Percentiles rank a stretch among this genome's conserved stretches.
These are phyloP conservation scores for Penicillium oxalicum DNA, from an alignment of 2,329 filamentous ascomycete genomes.

Conservation along the genomic window DNA sequence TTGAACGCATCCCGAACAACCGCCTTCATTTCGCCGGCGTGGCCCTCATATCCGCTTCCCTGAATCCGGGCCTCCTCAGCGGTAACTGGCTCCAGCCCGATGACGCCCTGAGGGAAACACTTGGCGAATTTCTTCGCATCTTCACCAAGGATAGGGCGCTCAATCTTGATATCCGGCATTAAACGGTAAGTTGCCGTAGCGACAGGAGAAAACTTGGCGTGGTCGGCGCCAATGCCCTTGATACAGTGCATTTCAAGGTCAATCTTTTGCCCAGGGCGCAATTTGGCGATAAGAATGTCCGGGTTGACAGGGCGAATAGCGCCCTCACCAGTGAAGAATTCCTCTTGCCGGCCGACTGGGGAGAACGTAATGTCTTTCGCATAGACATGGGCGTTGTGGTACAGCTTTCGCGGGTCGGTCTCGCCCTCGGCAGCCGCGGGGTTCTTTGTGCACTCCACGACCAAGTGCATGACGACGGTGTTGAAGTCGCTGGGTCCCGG, in stretches of 20 bases:
- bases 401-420: conserved; percentile 76
- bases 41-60: conserved; percentile 63
- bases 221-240: conserved; percentile 88
- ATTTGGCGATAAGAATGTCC: conserved; percentile 88
- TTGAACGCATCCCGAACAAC: conserved; percentile 84
- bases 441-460: conserved; percentile 76
- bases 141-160: conserved; percentile 71
- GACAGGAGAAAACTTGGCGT: conserved; percentile 95
- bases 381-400: conserved; percentile 78
- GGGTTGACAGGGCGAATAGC: conserved; percentile 75
- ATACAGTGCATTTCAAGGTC: conserved; percentile 86
- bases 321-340: conserved; percentile 61
- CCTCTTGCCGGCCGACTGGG: conserved; percentile 65
- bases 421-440: conserved; percentile 64
- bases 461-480: conserved; percentile 71
- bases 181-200: conserved; percentile 91
- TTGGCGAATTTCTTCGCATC: conserved; percentile 84
- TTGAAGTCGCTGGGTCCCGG: conserved; percentile 67
- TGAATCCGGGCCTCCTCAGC: conserved; percentile 55
- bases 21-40: conserved; percentile 76
- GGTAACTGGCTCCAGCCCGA: conserved; percentile 69
- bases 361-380: conserved; percentile 70
- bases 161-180: conserved; percentile 79
- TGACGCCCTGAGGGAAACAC: conserved; percentile 87
- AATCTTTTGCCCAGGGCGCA: conserved; percentile 84